These are phyloP conservation scores for Malus domestica DNA, from an alignment of 306 rosid species.

Conservation along the genomic window ASM211411v1 NC_041798.1:12181501-12182000, in stretches of 20 bases:
- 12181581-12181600: not conserved
- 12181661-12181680: conserved; percentile 88
- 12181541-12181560: conserved; percentile 90
- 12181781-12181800: not conserved
- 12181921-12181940: not conserved
- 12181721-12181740: conserved; percentile 84
- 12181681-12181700: conserved; percentile 99
- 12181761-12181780: not conserved
- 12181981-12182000: not conserved
- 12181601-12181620: conserved; percentile 7
- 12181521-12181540: conserved; percentile 92
- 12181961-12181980: not conserved
- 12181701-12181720: conserved; percentile 87
- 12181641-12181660: conserved; percentile 77
- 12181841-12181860: not conserved
- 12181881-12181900: not conserved
- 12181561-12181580: conserved; percentile 15
- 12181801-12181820: not conserved
- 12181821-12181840: not conserved
- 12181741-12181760: not conserved
- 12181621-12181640: conserved; percentile 8
- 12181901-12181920: not conserved
- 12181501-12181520: conserved; percentile 60
- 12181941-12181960: not conserved
- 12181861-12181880: not conserved